Evolutionary conservation across 2,329 filamentous ascomycete genomes (phyloP).

Genomic region (Pyrenophora seminiperda): DNA sequence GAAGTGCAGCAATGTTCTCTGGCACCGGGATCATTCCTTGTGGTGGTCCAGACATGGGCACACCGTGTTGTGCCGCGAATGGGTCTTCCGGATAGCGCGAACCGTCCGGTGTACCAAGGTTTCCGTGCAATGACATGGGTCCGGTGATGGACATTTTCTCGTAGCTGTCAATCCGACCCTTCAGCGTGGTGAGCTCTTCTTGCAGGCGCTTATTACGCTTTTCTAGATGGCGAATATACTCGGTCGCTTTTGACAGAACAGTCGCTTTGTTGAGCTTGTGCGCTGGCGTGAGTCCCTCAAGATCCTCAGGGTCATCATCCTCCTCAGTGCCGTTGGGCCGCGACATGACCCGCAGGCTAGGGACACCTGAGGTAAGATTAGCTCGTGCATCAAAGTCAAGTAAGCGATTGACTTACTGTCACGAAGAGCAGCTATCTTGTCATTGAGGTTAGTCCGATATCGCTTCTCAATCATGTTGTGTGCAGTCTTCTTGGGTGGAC

Average conservation of each 20-base stretch:
- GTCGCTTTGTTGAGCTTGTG: slow-evolving; percentile 99
- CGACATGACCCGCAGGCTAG: slow-evolving; percentile 83
- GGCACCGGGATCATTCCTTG: slow-evolving; percentile 52
- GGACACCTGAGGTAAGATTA: slow-evolving; percentile 58
- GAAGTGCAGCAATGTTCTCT: slow-evolving; percentile 50
- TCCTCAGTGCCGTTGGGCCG: slow-evolving; percentile 64
- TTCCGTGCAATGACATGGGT: slow-evolving; percentile 46
- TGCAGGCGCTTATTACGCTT: slow-evolving; percentile 82
- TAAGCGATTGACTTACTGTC: slow-evolving; percentile 62
- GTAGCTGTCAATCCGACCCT: slow-evolving; percentile 67
- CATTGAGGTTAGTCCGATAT: slow-evolving; percentile 94
- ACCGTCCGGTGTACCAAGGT: slow-evolving; percentile 43
- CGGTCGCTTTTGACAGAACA: slow-evolving; percentile 90
- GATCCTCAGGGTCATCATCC: slow-evolving; percentile 79
- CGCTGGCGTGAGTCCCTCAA: slow-evolving; percentile 71
- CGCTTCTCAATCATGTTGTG: slow-evolving; percentile 99
- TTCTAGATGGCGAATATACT: slow-evolving; percentile 93
- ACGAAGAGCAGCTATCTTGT: slow-evolving; percentile 90
- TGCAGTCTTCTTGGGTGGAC: slow-evolving; percentile 81
- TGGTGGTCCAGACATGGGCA: slow-evolving; percentile 39
- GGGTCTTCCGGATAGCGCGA: slow-evolving; percentile 47
- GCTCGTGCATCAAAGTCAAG: neutral
- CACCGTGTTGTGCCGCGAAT: slow-evolving; percentile 34
- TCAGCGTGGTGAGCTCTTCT: slow-evolving; percentile 81
- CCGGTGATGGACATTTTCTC: slow-evolving; percentile 72